Evolutionary conservation across 176 grass and related monocot genomes (phyloP).

Genomic region (Pontederia paniculata): DNA sequence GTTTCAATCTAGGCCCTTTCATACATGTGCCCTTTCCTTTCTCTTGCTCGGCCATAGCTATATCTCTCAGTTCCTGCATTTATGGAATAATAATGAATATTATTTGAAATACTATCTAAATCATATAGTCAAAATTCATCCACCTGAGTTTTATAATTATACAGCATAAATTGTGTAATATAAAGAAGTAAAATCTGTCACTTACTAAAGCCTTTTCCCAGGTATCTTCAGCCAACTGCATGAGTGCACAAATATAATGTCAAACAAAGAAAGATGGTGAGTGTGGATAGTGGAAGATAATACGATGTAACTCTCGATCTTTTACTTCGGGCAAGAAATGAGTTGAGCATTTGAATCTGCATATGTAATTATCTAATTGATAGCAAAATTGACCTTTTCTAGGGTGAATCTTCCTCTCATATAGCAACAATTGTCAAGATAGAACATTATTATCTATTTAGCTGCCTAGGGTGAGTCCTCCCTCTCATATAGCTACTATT

Average conservation of each 20-base stretch:
- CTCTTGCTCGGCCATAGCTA: constrained; percentile 34
- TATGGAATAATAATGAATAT: background rate
- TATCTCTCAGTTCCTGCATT: constrained; percentile 74
- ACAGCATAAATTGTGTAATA: background rate
- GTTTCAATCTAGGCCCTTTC: constrained; percentile 84
- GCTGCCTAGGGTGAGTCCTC: constrained; percentile 71
- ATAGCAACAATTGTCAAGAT: constrained; percentile 37
- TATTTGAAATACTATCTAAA: background rate
- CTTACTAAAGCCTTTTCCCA: constrained; percentile 86
- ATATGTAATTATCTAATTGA: constrained; percentile 72
- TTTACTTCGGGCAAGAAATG: constrained; percentile 67
- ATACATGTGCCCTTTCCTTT: constrained; percentile 87
- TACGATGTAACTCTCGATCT: constrained; percentile 27
- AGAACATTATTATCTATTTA: background rate
- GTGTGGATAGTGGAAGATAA: constrained; percentile 7
- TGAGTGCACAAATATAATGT: background rate
- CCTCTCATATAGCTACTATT: constrained; percentile 78
- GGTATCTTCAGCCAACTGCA: constrained; percentile 63
- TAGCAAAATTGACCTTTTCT: constrained; percentile 88
- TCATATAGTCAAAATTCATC: background rate
- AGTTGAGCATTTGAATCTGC: constrained; percentile 72
- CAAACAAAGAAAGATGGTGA: background rate
- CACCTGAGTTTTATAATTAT: background rate
- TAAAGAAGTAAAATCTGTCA: constrained; percentile 8
- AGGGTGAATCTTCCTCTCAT: constrained; percentile 89